Evolutionary conservation across 805 yeast species (phyloP), one percentile per base, ranked within the genome.

Genomic region (Torulaspora franciscae): DNA sequence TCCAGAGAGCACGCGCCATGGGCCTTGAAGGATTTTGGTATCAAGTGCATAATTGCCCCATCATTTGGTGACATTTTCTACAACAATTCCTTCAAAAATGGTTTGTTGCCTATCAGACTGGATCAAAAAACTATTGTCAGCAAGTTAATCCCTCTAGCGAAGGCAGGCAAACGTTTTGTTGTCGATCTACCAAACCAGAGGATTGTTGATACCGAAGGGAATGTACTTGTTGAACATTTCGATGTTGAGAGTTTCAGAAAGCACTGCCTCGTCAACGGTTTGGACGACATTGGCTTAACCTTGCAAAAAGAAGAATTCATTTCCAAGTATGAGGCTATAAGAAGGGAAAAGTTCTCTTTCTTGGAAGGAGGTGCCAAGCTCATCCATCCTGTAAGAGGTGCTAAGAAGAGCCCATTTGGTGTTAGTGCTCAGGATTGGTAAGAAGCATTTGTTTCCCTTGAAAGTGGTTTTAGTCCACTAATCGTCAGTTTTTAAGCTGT

Each of bases 1-100:
- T 90, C 97, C 1, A 87, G 99, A 77, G 99, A 93, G 69, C 99
- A 93, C 62, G 99, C 99, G 27, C 98, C 99, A 47, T 93, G 99
- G 99, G 98, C 99, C 2, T 76, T 93, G 55, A 90, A 89, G 61
- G 99, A 93, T 70, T 93, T 93, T 61, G 99, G 99, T 68, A 89
- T 93, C 68, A 83, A 85, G 68, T 83, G 91, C 52, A 85, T 93
- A 62, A 90, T 93, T 67, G 98, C 98, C 5, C 99, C 98, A 46
- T 89, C 97, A 0, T 93, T 91, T 58, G 99, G 98, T 67, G 99
- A 93, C 70, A 93, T 93, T 59, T 93, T 93, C 76, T 90, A 87
- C 80, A 93, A 86, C 74, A 93, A 93, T 75, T 90, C 97, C 43
- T 86, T 86, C 75, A 93, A 93, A 74, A 93, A 93, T 69, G 96